These are phyloP conservation scores for Coemansia brasiliensis DNA, from an alignment of 192 early-diverging fungal species.

Conservation along the genomic window DNA sequence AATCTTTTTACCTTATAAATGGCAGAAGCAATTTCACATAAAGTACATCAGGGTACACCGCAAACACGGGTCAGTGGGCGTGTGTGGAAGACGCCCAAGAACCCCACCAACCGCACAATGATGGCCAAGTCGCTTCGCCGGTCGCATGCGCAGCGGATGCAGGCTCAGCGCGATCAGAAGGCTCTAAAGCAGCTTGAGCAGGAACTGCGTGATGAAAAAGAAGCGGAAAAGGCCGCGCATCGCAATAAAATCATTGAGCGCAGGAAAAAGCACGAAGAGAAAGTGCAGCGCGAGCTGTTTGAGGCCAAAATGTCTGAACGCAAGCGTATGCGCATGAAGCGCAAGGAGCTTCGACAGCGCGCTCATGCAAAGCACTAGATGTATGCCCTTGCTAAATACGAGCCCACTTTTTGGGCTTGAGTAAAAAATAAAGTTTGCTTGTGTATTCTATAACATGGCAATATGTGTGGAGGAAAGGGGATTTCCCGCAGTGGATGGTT, in stretches of 20 bases:
- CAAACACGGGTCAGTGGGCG: constrained; percentile 45
- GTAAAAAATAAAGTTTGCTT: neutral
- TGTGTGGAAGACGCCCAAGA: constrained; percentile 46
- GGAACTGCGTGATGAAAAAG: constrained; percentile 42
- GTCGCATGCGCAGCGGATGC: constrained; percentile 42
- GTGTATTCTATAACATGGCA: too few species aligned
- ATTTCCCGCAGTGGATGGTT: too few species aligned
- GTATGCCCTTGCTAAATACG: neutral
- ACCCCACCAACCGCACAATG: constrained; percentile 44
- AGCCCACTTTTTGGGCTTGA: neutral
- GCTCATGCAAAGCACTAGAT: constrained; percentile 53
- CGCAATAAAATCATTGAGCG: constrained; percentile 41
- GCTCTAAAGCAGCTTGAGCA: constrained; percentile 29
- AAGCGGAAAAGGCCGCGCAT: constrained; percentile 27
- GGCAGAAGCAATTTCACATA: neutral
- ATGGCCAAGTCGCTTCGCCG: constrained; percentile 45
- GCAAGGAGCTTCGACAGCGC: constrained; percentile 52
- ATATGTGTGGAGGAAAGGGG: too few species aligned
- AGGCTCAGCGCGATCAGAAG: constrained; percentile 23
- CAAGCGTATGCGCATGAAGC: constrained; percentile 53
- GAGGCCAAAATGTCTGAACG: constrained; percentile 46
- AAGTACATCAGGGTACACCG: constrained; percentile 13
- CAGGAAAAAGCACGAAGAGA: constrained; percentile 43
- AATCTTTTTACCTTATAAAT: neutral
- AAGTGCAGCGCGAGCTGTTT: constrained; percentile 31